A percentile compares a stretch with the other conserved stretches of the same genome.
Conservation (phyloP, 495 filamentous ascomycete genomes). For the Articulospora tetracladia region DNA sequence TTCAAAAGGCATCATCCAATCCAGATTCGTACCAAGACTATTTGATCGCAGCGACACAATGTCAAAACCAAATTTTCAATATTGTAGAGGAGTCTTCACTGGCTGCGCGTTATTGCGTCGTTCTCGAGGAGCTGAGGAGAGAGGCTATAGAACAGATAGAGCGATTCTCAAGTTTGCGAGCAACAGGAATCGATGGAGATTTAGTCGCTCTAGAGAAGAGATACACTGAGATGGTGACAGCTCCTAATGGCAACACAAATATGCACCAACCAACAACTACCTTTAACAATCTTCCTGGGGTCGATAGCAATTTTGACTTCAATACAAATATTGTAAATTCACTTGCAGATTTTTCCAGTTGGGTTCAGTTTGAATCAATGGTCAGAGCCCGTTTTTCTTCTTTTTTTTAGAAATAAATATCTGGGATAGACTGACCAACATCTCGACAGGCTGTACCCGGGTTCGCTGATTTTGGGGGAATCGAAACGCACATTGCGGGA, state of each 20-base stretch:
- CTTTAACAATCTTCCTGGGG: background rate
- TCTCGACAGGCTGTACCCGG: background rate
- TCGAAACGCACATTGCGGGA: background rate
- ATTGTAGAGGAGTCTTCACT: constrained; percentile 24
- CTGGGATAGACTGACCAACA: background rate
- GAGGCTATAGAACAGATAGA: constrained; percentile 27
- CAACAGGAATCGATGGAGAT: background rate
- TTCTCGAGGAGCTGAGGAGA: constrained; percentile 38
- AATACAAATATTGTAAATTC: background rate
- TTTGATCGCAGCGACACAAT: constrained; percentile 26
- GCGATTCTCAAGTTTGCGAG: background rate
- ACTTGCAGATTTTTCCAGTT: background rate
- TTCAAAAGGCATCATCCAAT: constrained; percentile 37
- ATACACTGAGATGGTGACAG: background rate
- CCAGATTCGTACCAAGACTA: constrained; percentile 3
- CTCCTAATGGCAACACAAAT: background rate
- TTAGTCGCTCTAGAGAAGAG: background rate
- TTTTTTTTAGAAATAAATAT: background rate
- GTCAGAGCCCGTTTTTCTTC: background rate
- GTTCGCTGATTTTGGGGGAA: background rate
- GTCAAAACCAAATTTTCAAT: constrained; percentile 25
- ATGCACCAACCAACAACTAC: background rate
- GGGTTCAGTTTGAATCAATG: background rate
- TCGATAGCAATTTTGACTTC: background rate
- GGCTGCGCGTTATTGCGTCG: constrained; percentile 32